Evolutionary conservation across 768 basidiomycete species (phyloP).

Genomic region (Termitomyces eurrhizus): DNA sequence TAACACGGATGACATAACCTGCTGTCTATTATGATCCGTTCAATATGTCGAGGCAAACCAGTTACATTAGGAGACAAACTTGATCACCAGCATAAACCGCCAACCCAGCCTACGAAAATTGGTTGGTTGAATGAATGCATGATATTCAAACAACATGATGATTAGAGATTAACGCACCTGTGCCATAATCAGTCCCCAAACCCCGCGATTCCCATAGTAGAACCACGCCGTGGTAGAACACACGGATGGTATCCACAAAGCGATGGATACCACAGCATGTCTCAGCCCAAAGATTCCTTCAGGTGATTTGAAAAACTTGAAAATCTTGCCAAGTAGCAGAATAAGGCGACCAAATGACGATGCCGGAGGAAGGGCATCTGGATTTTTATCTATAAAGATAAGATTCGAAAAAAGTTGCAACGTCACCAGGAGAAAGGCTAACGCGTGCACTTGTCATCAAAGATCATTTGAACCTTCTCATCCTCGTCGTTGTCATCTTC

Average conservation of each 20-base stretch:
- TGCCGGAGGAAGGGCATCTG: constrained; percentile 39
- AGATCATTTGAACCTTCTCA: constrained; percentile 1
- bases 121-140: not conserved
- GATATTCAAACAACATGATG: not conserved
- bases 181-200: constrained; percentile 45
- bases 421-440: not conserved
- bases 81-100: constrained; percentile 43
- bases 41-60: not conserved
- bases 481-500: constrained; percentile 20
- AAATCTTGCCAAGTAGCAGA: constrained; percentile 26
- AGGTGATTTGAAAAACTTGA: constrained; percentile 36
- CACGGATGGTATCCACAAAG: constrained; percentile 39
- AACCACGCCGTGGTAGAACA: constrained; percentile 35
- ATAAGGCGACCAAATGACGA: constrained; percentile 30
- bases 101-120: constrained; percentile 25
- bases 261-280: constrained; percentile 35
- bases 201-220: constrained; percentile 37
- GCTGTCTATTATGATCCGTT: constrained; percentile 22
- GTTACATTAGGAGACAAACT: constrained; percentile 15
- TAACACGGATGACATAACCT: constrained; percentile 29
- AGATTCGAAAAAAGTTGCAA: not conserved
- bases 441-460: constrained; percentile 11
- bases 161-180: constrained; percentile 22
- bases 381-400: constrained; percentile 27
- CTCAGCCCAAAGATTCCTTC: constrained; percentile 40